phyloP scores from a whole-genome alignment of 345 rosid species.

The Geranium rotundifolium region DNA sequence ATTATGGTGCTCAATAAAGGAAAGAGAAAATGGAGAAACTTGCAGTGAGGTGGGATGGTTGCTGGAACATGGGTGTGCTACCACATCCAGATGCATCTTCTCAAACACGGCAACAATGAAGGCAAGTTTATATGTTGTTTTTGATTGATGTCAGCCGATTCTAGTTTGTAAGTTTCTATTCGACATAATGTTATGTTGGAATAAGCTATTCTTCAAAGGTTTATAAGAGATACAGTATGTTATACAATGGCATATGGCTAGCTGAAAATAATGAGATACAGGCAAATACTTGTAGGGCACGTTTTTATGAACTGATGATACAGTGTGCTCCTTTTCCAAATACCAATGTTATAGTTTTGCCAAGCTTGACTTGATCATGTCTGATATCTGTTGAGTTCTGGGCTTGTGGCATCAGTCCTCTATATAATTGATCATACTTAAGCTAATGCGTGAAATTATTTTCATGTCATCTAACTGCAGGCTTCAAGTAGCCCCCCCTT shows the following conservation, averaged over 20 bases:
- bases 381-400: no score
- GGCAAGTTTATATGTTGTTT: conserved; percentile 23
- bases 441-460: neutral
- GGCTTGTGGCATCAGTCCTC: neutral
- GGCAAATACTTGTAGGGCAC: neutral
- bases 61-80: conserved; percentile 35
- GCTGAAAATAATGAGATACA: neutral
- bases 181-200: no score
- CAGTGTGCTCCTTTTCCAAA: neutral
- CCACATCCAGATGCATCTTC: conserved; percentile 57
- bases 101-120: conserved; percentile 40
- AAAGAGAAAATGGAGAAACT: conserved; percentile 30
- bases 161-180: neutral
- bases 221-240: neutral
- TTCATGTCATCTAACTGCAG: neutral
- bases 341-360: neutral
- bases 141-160: neutral
- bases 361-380: neutral
- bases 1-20: conserved; percentile 59
- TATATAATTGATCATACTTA: neutral
- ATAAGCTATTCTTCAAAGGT: neutral
- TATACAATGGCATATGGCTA: no score
- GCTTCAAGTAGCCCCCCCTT: neutral
- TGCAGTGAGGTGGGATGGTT: conserved; percentile 64
- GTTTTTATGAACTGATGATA: neutral